Percentiles rank a stretch among this genome's conserved stretches.
Evolutionary conservation across 768 basidiomycete species (phyloP).

Genomic region (Phylloporus sp.): DNA sequence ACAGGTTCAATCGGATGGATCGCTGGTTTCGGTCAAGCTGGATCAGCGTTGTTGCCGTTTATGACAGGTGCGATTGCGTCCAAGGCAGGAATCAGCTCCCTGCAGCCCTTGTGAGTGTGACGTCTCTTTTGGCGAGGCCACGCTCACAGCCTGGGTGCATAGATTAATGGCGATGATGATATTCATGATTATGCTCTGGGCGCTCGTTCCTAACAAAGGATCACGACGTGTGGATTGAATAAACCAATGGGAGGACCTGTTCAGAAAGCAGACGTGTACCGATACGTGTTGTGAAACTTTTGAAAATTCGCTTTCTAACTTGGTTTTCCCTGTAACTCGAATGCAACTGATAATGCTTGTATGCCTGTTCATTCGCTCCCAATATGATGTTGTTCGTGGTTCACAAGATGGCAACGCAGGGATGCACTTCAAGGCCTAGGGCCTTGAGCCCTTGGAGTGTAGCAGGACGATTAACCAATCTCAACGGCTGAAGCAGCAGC

Average conservation of each 20-base stretch:
- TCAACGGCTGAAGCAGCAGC: too few relatives aligned
- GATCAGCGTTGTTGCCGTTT: constrained; percentile 69
- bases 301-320: neutral
- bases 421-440: too few relatives aligned
- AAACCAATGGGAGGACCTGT: neutral
- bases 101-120: constrained; percentile 35
- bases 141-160: neutral
- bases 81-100: constrained; percentile 46
- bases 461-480: too few relatives aligned
- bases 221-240: constrained; percentile 18
- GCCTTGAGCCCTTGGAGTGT: too few relatives aligned
- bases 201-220: constrained; percentile 34
- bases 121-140: neutral
- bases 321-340: too few relatives aligned
- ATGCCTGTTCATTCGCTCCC: too few relatives aligned
- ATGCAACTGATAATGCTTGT: too few relatives aligned
- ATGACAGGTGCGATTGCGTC: constrained; percentile 66
- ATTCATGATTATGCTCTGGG: constrained; percentile 40
- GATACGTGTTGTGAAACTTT: neutral
- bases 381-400: too few relatives aligned
- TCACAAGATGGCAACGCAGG: too few relatives aligned
- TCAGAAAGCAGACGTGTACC: neutral
- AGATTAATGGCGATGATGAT: constrained; percentile 41
- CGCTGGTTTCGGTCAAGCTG: constrained; percentile 65
- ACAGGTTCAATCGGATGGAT: constrained; percentile 64